Evolutionary conservation across 345 rosid genomes (phyloP).

Genomic region (Salix udensis): DNA sequence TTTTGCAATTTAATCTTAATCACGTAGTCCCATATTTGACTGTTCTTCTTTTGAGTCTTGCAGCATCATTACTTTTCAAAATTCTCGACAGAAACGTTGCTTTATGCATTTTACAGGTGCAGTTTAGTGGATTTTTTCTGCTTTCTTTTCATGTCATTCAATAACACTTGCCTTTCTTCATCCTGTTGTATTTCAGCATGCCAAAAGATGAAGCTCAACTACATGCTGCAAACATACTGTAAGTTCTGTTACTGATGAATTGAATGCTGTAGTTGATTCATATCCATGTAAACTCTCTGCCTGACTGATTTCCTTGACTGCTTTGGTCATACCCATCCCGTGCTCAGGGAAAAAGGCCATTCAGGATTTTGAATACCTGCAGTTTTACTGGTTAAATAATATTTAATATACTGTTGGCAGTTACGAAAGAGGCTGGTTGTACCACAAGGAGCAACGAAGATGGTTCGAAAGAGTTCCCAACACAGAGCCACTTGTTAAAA

Average conservation of each 20-base stretch:
- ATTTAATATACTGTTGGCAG: conserved; percentile 43
- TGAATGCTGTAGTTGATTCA: not conserved
- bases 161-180: not conserved
- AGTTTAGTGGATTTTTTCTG: not conserved
- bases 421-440: conserved; percentile 81
- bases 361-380: not conserved
- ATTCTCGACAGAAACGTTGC: conserved; percentile 67
- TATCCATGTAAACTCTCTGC: not conserved
- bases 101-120: conserved; percentile 90
- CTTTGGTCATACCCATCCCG: not conserved
- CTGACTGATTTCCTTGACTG: not conserved
- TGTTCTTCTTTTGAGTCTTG: conserved; percentile 18
- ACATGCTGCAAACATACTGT: conserved; percentile 93
- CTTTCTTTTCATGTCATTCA: not conserved
- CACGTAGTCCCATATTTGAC: not conserved
- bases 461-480: conserved; percentile 76
- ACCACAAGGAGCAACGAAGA: conserved; percentile 72
- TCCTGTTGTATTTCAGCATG: conserved; percentile 56
- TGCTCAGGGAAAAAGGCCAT: not conserved
- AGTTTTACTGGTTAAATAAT: not conserved
- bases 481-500: conserved; percentile 82
- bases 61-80: conserved; percentile 84
- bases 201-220: conserved; percentile 96
- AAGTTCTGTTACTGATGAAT: conserved; percentile 28
- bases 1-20: not conserved